These are phyloP conservation scores for Sparassis latifolia DNA, from an alignment of 1,284 basidiomycete genomes.

Conservation along the genomic window DNA sequence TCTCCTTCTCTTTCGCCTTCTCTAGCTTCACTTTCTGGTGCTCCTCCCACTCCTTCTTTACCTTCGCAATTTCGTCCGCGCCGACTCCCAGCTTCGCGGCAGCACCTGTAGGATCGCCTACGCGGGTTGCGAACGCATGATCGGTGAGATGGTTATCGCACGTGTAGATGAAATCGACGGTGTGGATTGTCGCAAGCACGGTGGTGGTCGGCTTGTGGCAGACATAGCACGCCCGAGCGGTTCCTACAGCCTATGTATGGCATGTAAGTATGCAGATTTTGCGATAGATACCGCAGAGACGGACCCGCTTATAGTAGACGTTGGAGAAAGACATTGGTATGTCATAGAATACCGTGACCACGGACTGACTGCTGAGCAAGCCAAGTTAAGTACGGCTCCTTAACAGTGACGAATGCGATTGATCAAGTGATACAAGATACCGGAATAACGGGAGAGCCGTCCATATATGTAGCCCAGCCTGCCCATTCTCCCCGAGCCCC, in stretches of 20 bases:
- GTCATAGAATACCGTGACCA: not conserved
- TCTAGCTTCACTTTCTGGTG: constrained; percentile 49
- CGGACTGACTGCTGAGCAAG: not conserved
- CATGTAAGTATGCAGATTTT: constrained; percentile 3
- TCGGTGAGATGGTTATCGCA: constrained; percentile 67
- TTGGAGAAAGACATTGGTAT: constrained; percentile 63
- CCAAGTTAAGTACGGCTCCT: constrained; percentile 1
- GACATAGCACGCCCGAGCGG: constrained; percentile 62
- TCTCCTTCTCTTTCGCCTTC: constrained; percentile 44
- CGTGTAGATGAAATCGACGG: constrained; percentile 70
- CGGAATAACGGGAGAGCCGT: constrained; percentile 12
- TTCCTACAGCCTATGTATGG: constrained; percentile 50
- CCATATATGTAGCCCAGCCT: constrained; percentile 4
- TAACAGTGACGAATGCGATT: constrained; percentile 7
- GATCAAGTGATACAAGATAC: constrained; percentile 19
- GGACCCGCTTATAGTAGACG: constrained; percentile 75
- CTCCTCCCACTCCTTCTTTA: constrained; percentile 77
- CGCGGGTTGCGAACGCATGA: constrained; percentile 57
- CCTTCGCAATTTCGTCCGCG: constrained; percentile 64
- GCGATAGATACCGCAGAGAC: constrained; percentile 20
- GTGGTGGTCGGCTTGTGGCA: constrained; percentile 70
- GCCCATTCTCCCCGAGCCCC: constrained; percentile 6
- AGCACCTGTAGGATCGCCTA: constrained; percentile 33
- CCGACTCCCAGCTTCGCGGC: constrained; percentile 36
- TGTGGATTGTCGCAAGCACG: constrained; percentile 68